These are phyloP conservation scores for Glycyrrhiza uralensis DNA, from an alignment of 306 rosid genomes.

Conservation along the genomic window DNA sequence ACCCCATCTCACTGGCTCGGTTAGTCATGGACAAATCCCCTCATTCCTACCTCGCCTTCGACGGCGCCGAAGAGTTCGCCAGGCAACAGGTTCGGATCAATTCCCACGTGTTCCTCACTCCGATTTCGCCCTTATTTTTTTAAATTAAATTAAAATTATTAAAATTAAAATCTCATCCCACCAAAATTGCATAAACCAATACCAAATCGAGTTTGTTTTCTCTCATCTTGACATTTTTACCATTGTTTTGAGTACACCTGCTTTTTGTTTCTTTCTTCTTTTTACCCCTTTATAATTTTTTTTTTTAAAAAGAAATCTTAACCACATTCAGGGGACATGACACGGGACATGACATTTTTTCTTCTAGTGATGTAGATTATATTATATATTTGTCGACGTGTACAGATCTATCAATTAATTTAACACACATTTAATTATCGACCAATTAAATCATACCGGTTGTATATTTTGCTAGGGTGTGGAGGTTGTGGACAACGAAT, in stretches of 20 bases:
- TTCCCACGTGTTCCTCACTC: neutral
- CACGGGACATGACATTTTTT: too few relatives aligned
- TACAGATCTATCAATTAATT: neutral
- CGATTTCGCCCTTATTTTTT: too few relatives aligned
- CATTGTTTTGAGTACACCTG: neutral
- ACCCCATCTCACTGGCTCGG: constrained; percentile 84
- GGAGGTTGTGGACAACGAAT: constrained; percentile 73
- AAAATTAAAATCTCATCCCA: too few relatives aligned
- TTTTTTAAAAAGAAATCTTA: neutral
- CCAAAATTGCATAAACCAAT: too few relatives aligned
- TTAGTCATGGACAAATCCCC: constrained; percentile 97
- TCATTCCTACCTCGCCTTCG: constrained; percentile 85
- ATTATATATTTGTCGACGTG: neutral
- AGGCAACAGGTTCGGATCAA: constrained; percentile 63
- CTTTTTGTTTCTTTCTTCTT: neutral
- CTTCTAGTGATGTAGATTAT: too few relatives aligned
- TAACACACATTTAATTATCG: neutral
- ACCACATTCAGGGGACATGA: neutral
- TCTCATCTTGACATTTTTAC: neutral
- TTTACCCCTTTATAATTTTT: neutral
- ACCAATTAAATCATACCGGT: constrained; percentile 27
- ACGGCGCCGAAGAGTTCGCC: constrained; percentile 88
- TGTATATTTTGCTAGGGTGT: constrained; percentile 51
- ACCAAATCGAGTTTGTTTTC: neutral
- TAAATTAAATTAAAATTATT: too few relatives aligned